phyloP scores from a whole-genome alignment of 148 eudicot species.

The Mesembryanthemum crystallinum region DNA sequence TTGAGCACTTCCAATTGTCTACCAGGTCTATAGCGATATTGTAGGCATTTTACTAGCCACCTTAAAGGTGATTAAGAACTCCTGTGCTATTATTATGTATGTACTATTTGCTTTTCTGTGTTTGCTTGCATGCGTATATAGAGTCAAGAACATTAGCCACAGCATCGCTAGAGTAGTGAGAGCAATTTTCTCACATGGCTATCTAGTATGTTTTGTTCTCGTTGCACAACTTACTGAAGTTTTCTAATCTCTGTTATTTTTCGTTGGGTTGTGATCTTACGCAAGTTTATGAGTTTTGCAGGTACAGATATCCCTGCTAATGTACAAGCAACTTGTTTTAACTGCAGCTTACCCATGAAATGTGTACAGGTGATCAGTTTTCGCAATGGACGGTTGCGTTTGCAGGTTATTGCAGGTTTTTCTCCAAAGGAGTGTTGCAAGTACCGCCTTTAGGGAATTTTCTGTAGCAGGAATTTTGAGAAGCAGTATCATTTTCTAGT shows the following conservation, averaged over 20 bases:
- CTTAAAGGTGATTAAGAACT: not conserved
- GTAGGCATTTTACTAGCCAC: not conserved
- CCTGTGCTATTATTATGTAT: not conserved
- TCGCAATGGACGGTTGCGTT: conserved; percentile 33
- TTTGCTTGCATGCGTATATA: not conserved
- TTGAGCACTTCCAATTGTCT: not conserved
- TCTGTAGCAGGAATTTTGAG: not conserved
- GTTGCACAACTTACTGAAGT: not conserved
- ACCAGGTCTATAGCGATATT: not conserved
- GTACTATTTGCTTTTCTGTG: not conserved
- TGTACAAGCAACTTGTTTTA: conserved; percentile 24
- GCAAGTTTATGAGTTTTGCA: conserved; percentile 32
- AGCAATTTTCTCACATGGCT: conserved; percentile 9
- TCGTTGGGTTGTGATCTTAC: conserved; percentile 19
- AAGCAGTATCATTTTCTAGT: not conserved
- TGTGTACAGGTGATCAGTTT: conserved; percentile 36
- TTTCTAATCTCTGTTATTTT: not conserved
- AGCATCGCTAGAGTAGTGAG: conserved; percentile 18
- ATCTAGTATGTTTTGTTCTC: conserved; percentile 11
- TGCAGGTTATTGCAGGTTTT: conserved; percentile 35
- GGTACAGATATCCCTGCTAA: conserved; percentile 58
- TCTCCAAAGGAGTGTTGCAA: not conserved
- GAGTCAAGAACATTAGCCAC: conserved; percentile 14
- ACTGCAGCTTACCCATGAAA: conserved; percentile 23
- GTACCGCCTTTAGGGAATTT: not conserved